Evolutionary conservation across 2,329 filamentous ascomycete genomes (phyloP).

Genomic region (Aspergillus unguis): DNA sequence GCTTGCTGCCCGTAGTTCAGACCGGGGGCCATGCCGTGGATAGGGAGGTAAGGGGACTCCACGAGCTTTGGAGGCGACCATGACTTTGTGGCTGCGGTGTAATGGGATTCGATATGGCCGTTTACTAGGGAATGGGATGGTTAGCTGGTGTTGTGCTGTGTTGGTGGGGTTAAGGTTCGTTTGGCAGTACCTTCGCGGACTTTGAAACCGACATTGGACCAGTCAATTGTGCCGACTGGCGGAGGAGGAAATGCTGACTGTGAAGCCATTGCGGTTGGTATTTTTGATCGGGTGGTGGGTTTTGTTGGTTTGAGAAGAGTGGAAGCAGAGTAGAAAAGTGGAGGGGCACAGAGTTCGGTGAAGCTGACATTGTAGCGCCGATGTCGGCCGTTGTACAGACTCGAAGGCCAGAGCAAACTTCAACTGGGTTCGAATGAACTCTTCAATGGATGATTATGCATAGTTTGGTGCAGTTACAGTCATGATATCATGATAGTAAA

Average conservation of each 20-base stretch:
- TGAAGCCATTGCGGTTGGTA: slow-evolving; percentile 4
- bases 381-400: too few relatives aligned
- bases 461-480: too few relatives aligned
- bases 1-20: slow-evolving; percentile 98
- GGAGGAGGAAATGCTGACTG: slow-evolving; percentile 32
- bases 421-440: too few relatives aligned
- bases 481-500: too few relatives aligned
- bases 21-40: slow-evolving; percentile 92
- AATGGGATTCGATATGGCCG: slow-evolving; percentile 87
- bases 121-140: slow-evolving; percentile 57
- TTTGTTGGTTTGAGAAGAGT: not conserved
- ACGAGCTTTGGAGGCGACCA: slow-evolving; percentile 81
- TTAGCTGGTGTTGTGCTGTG: not conserved
- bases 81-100: slow-evolving; percentile 65
- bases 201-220: slow-evolving; percentile 88
- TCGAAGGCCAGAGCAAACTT: too few relatives aligned
- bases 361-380: too few relatives aligned
- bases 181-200: slow-evolving; percentile 71
- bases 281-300: not conserved
- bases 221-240: slow-evolving; percentile 56
- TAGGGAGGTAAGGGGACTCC: slow-evolving; percentile 74
- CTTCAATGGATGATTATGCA: too few relatives aligned
- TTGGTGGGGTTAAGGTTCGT: not conserved
- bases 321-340: not conserved
- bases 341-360: too few relatives aligned